phyloP scores from a whole-genome alignment of 2,329 filamentous ascomycete genomes.

The Fusarium stilboides region DNA sequence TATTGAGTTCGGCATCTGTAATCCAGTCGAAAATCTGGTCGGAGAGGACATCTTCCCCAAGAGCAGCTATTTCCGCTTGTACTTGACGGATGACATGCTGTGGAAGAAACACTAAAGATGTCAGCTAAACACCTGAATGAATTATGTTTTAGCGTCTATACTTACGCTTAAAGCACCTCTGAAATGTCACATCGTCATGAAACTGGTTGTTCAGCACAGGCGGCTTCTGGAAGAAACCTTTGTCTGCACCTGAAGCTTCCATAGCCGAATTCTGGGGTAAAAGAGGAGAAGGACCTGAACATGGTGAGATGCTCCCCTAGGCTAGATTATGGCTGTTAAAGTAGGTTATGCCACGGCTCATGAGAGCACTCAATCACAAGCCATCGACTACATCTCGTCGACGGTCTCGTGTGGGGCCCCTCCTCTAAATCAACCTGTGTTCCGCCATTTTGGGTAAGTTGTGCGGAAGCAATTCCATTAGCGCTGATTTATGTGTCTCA shows the following conservation, averaged over 20 bases:
- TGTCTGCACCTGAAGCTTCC: slow-evolving; percentile 62
- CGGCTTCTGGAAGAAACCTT: slow-evolving; percentile 70
- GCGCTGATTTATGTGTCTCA: neutral
- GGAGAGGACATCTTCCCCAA: slow-evolving; percentile 69
- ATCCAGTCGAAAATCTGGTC: slow-evolving; percentile 70
- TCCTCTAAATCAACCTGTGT: slow-evolving; percentile 29
- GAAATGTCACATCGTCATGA: slow-evolving; percentile 67
- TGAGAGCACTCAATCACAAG: slow-evolving; percentile 37
- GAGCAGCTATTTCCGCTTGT: slow-evolving; percentile 60
- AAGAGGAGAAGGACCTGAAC: neutral
- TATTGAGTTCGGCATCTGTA: slow-evolving; percentile 76
- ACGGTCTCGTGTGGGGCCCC: slow-evolving; percentile 40
- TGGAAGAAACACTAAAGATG: slow-evolving; percentile 64
- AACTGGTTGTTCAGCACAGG: slow-evolving; percentile 70
- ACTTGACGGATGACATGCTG: slow-evolving; percentile 56
- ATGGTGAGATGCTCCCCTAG: slow-evolving; percentile 6
- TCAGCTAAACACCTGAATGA: slow-evolving; percentile 6
- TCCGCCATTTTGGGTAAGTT: slow-evolving; percentile 25
- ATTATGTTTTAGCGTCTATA: neutral
- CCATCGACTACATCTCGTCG: slow-evolving; percentile 30
- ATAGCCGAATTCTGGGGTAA: slow-evolving; percentile 48
- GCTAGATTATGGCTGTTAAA: slow-evolving; percentile 11
- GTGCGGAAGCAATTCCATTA: slow-evolving; percentile 45
- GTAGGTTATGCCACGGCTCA: slow-evolving; percentile 1
- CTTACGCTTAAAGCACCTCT: slow-evolving; percentile 67